phyloP scores from a whole-genome alignment of 2,329 filamentous ascomycete species.

The Diaporthe sp. region DNA sequence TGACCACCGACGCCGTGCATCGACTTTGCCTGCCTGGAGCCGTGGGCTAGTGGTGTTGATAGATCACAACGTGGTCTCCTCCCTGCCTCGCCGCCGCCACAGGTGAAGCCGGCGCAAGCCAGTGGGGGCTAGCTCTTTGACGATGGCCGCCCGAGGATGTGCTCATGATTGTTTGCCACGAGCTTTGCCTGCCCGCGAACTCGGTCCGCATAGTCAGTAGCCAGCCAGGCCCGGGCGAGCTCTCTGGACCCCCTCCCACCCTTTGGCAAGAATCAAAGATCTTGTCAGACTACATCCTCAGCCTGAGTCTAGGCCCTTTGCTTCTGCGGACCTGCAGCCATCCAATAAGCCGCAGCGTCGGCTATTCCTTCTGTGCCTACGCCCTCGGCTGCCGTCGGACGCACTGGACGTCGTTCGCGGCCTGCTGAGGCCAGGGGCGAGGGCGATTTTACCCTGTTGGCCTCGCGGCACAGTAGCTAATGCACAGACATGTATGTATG shows the following conservation, averaged over 20 bases:
- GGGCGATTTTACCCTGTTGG: constrained; percentile 15
- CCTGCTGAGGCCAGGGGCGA: constrained; percentile 25
- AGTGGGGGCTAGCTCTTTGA: constrained; percentile 29
- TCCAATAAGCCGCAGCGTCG: constrained; percentile 16
- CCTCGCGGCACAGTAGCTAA: background rate
- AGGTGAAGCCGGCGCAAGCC: background rate
- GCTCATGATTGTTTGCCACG: constrained; percentile 21
- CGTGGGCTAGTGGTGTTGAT: constrained; percentile 8
- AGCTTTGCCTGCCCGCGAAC: constrained; percentile 22
- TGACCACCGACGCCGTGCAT: constrained; percentile 27
- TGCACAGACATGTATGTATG: constrained; percentile 4
- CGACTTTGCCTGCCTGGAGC: constrained; percentile 26
- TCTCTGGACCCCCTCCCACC: background rate
- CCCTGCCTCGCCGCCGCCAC: constrained; percentile 13
- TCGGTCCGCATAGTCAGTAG: background rate
- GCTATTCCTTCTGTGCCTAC: constrained; percentile 28
- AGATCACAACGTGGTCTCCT: constrained; percentile 21
- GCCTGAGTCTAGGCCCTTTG: constrained; percentile 21
- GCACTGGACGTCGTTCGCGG: constrained; percentile 31
- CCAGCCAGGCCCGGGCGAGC: constrained; percentile 6
- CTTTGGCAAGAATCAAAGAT: background rate
- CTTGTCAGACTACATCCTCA: constrained; percentile 13
- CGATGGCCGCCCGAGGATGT: constrained; percentile 2
- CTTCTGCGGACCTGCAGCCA: constrained; percentile 17
- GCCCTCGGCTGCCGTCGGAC: constrained; percentile 19